Base-by-base conservation (phyloP, 2,329 filamentous ascomycete genomes). In the Trichoderma sp. region DNA sequence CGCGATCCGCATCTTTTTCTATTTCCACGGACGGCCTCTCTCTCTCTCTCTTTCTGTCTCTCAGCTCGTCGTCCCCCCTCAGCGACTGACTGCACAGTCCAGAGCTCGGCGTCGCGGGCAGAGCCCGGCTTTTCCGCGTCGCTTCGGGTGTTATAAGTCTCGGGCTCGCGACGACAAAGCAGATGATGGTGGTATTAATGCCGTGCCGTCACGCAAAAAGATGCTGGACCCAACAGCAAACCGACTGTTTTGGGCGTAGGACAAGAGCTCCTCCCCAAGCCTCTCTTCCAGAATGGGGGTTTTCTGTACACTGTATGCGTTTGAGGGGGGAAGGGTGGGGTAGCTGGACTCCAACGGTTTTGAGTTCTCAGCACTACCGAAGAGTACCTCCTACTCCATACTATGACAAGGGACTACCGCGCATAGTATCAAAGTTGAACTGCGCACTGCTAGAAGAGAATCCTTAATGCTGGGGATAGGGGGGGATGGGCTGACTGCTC, bases 1-100 rank as follows among this genome's bases (percentile, higher is more conserved):
- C 0, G 84, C 92, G 56, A 93, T 88, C 77, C 86, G 89, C 91
- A 92, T 92, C n/a, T 74, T 83, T 28, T 21, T 72, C n/a, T 32
- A 0, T 30, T 11, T 58, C 28, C 9, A 51, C 43, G 9, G 43
- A 51, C n/a, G 11, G 9, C 53, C 39, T 43, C 39, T 43, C 15
- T 43, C 1, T 43, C 0, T 43, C 36, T 43, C 39, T 43, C 39
- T 43, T 0, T 43, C 39, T 43, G 39, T 43, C 39, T 43, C 39
- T 43, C 15, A 30, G 28, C 56, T 67, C 70, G 69, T 26, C 61
- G 28, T 28, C 26, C 34, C 51, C 36, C 58, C 47, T 43, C 57
- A 5, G 21, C 34, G 51, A 18, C 24, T 18, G 32, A 39, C 68
- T 15, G 60, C 47, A 30, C 28, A 62, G 34, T 51, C 21, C 36